Conservation (phyloP, 495 filamentous ascomycete genomes). For the Penicillium riverlandense region DNA sequence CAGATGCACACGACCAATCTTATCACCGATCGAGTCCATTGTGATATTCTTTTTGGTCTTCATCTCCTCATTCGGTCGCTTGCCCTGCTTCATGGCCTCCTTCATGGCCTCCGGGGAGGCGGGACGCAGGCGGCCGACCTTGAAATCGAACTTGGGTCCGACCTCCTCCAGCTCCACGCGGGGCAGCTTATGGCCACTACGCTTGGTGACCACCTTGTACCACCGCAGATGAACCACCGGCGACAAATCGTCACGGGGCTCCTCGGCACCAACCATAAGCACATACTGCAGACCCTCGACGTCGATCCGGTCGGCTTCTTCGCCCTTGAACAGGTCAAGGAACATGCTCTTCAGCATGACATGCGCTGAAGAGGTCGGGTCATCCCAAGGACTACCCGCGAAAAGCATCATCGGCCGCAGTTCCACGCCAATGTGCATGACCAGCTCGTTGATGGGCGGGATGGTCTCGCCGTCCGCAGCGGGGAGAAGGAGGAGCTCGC, state of each 20-base stretch:
- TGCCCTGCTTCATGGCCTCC: slow-evolving; percentile 83
- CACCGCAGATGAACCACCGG: slow-evolving; percentile 75
- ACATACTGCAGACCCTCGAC: slow-evolving; percentile 91
- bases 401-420: slow-evolving; percentile 80
- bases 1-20: slow-evolving; percentile 87
- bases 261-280: slow-evolving; percentile 70
- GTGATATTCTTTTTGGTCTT: slow-evolving; percentile 92
- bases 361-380: slow-evolving; percentile 62
- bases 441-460: slow-evolving; percentile 72
- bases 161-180: slow-evolving; percentile 92
- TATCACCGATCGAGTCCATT: slow-evolving; percentile 89
- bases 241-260: slow-evolving; percentile 54
- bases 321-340: slow-evolving; percentile 82
- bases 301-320: slow-evolving; percentile 69
- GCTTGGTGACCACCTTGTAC: slow-evolving; percentile 78
- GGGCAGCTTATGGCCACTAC: slow-evolving; percentile 77
- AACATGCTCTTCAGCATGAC: slow-evolving; percentile 81
- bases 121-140: slow-evolving; percentile 70
- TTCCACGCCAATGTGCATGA: slow-evolving; percentile 66
- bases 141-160: slow-evolving; percentile 91
- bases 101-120: slow-evolving; percentile 73
- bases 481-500: slow-evolving; percentile 75
- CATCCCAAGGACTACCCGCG: slow-evolving; percentile 77
- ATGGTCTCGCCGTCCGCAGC: slow-evolving; percentile 54
- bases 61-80: slow-evolving; percentile 46